These are phyloP conservation scores for Telopea speciosissima DNA, from an alignment of 177 flowering plant species.

Conservation along the genomic window DNA sequence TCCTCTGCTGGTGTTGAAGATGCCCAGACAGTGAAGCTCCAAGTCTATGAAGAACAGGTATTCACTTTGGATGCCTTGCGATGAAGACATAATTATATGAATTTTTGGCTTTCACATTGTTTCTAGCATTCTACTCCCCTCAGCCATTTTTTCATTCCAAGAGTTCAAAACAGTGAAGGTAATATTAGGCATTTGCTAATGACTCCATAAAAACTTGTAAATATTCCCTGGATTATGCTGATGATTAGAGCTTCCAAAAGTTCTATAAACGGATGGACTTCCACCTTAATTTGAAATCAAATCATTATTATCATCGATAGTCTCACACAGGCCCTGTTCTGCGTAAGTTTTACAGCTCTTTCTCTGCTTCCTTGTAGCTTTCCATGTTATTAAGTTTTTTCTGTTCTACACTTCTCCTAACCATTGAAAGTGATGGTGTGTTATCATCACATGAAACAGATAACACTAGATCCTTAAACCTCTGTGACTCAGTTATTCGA, in stretches of 20 bases:
- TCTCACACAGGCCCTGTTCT: too few relatives aligned
- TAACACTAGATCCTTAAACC: too few relatives aligned
- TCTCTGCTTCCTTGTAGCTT: too few relatives aligned
- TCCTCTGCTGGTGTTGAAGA: slow-evolving; percentile 14
- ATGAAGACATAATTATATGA: not conserved
- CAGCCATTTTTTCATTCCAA: not conserved
- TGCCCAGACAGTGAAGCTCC: slow-evolving; percentile 38
- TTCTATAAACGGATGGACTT: not conserved
- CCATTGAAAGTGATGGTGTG: too few relatives aligned
- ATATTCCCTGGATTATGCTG: not conserved
- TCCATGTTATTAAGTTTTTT: too few relatives aligned
- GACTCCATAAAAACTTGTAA: not conserved
- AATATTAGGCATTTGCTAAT: too few relatives aligned
- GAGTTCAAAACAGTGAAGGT: not conserved
- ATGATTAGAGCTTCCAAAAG: too few relatives aligned
- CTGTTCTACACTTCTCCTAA: too few relatives aligned
- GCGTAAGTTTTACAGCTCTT: not conserved
- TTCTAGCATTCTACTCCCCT: not conserved
- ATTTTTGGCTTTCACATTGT: too few relatives aligned
- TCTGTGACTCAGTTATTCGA: too few relatives aligned
- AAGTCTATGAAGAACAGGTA: slow-evolving; percentile 62
- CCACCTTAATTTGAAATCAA: not conserved
- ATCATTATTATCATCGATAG: too few relatives aligned
- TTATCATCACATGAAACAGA: too few relatives aligned
- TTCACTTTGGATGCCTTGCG: not conserved